A percentile compares a stretch with the other conserved stretches of the same genome.
phyloP scores from a whole-genome alignment of 129 eudicot species.

The Smallanthus sonchifolius region DNA sequence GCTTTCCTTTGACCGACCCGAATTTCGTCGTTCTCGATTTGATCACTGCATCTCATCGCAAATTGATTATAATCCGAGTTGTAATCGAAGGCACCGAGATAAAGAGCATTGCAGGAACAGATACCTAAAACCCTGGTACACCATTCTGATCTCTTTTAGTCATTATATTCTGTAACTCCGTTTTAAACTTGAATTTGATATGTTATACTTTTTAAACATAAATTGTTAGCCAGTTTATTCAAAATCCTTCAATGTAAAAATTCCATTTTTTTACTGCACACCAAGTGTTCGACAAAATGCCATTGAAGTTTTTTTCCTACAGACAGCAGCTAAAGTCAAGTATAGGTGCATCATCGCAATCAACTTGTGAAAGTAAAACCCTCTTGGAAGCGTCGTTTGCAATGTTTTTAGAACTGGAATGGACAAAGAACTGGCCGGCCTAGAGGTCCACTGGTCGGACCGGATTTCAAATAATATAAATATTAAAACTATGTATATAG shows the following conservation, averaged over 20 bases:
- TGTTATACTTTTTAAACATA: background rate
- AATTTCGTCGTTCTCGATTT: background rate
- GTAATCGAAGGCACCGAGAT: background rate
- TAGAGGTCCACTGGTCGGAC: too few species aligned
- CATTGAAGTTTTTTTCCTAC: background rate
- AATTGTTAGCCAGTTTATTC: background rate
- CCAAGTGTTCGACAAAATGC: background rate
- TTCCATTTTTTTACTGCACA: background rate
- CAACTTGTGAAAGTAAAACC: background rate
- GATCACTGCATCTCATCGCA: background rate
- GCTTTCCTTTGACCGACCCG: too few species aligned
- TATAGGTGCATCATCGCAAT: background rate
- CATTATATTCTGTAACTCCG: background rate
- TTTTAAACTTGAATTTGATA: background rate
- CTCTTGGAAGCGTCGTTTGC: background rate
- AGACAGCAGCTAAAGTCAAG: background rate
- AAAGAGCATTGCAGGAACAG: background rate
- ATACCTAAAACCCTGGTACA: background rate
- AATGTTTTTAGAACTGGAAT: background rate
- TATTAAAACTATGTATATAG: too few species aligned
- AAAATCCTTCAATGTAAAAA: background rate
- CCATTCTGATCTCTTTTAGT: background rate
- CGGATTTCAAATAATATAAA: too few species aligned
- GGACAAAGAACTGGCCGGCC: too few species aligned
- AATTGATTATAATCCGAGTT: background rate